Base-by-base conservation (phyloP, 139 green algal genomes). In the Ettlia oleoabundans region DNA sequence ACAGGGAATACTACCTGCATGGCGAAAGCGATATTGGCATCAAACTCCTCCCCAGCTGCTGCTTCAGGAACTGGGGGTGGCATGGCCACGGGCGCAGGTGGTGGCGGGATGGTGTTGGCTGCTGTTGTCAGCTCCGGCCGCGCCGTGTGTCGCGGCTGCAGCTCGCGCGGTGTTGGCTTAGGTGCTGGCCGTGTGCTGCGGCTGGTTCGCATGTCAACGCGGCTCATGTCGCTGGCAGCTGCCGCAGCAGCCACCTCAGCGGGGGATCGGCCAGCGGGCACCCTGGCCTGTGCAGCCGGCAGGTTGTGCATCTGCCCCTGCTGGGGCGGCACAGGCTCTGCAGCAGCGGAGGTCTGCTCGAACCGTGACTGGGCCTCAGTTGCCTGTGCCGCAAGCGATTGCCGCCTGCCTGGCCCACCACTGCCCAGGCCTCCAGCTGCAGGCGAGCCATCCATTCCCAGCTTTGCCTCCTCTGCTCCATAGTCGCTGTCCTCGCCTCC, bases 111-210 rank as follows among this genome's bases (percentile, higher is more conserved):
- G 24, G 75, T 40, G 19, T 28, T n/a, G n/a, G 40, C 55, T 4
- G 55, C 55, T 38, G 75, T 58, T 13, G 75, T 70, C 28, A 70
- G 38, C 28, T 70, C 75, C 37, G 75, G 75, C 75, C 75, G 75
- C n/a, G 75, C 75, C 0, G 75, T 81, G 75, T 81, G 75, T 18
- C 75, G 58, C 26, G 75, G 75, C 75, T 55, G 41, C n/a, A 81
- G 58, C 33, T 81, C 58, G 28, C 32, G 63, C n/a, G 24, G 30
- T 41, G n/a, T 43, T 15, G 55, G 55, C 55, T n/a, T 28, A 9
- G 55, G 18, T 9, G 18, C 55, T n/a, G 15, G 55, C 21, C 55
- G 55, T 9, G 18, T 32, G 55, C 55, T 65, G 55, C 55, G 55
- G 18, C 15, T 28, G 55, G 35, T 52, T n/a, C 75, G 75, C 38